Conservation (phyloP, 306 rosid species). For the Macrotyloma uniflorum region DNA sequence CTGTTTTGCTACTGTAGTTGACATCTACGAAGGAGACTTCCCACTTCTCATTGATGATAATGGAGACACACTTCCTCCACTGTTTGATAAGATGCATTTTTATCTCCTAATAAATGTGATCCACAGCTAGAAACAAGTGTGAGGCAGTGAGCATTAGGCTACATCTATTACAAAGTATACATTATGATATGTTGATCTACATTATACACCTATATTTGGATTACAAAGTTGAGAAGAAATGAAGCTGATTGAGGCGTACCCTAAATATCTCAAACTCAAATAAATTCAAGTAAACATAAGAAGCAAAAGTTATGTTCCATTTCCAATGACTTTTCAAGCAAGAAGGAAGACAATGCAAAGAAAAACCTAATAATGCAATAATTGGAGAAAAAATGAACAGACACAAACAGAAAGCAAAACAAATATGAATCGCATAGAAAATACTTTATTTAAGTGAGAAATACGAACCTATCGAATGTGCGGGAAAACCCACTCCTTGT, state of each 20-base stretch:
- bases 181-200: background rate
- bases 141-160: background rate
- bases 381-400: too few relatives aligned
- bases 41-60: background rate
- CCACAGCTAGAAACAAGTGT: background rate
- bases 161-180: background rate
- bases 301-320: background rate
- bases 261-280: background rate
- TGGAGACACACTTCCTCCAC: background rate
- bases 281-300: conserved; percentile 1
- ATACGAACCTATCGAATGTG: conserved; percentile 39
- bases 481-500: conserved; percentile 30
- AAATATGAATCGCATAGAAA: conserved; percentile 16
- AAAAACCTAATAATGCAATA: background rate
- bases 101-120: background rate
- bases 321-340: background rate
- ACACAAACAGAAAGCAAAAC: background rate
- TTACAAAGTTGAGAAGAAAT: background rate
- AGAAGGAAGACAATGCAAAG: conserved; percentile 6
- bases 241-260: background rate
- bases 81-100: too few relatives aligned
- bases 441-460: background rate
- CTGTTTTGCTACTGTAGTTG: background rate
- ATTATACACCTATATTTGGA: background rate
- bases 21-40: background rate